Conservation (phyloP, 2,329 filamentous ascomycete genomes). For the Fusarium tanahbumbuense region DNA sequence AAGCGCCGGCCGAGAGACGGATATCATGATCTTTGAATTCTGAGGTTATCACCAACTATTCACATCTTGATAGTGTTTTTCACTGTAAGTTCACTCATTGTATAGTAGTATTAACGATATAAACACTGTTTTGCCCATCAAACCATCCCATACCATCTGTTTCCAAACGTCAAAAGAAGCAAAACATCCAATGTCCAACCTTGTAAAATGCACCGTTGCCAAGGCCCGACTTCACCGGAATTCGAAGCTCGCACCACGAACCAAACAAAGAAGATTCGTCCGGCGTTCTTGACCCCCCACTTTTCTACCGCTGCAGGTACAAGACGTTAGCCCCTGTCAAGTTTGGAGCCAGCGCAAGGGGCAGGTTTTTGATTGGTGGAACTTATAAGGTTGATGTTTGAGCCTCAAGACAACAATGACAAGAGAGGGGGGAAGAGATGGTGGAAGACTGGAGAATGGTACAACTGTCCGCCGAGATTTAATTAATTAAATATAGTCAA, state of each 20-base stretch:
- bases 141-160: slow-evolving; percentile 17
- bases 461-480: slow-evolving; percentile 1
- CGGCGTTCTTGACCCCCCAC: background rate
- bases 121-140: slow-evolving; percentile 5
- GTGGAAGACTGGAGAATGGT: background rate
- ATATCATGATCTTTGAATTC: background rate
- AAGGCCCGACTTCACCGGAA: slow-evolving; percentile 46
- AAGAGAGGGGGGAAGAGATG: background rate
- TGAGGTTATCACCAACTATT: background rate
- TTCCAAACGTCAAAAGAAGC: background rate
- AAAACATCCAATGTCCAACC: background rate
- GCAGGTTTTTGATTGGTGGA: slow-evolving; percentile 43
- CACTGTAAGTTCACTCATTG: background rate
- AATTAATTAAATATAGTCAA: background rate
- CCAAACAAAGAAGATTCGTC: slow-evolving; percentile 12
- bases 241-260: slow-evolving; percentile 41
- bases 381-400: slow-evolving; percentile 41
- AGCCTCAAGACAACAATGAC: slow-evolving; percentile 41
- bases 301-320: background rate
- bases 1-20: slow-evolving; percentile 27
- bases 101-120: background rate
- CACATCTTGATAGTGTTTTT: background rate
- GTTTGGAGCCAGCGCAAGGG: slow-evolving; percentile 48
- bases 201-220: slow-evolving; percentile 27
- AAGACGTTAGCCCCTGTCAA: background rate